phyloP scores from a whole-genome alignment of 768 basidiomycete species.

The Trametes gibbosa region DNA sequence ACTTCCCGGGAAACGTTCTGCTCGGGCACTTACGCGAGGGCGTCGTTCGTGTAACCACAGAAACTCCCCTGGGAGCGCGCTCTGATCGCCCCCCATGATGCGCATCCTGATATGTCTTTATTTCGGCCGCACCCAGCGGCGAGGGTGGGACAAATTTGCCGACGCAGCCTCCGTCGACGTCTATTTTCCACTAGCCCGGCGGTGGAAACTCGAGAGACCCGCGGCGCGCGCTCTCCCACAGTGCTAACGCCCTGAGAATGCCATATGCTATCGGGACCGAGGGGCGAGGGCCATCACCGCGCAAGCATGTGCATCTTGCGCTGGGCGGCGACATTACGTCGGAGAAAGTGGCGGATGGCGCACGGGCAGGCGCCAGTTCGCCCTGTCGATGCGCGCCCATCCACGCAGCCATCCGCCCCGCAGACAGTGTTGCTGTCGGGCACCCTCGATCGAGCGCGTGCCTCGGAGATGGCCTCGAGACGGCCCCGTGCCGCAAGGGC shows the following conservation, averaged over 20 bases:
- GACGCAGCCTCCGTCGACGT: slow-evolving; percentile 13
- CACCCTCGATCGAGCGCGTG: slow-evolving; percentile 10
- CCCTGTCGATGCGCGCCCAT: background rate
- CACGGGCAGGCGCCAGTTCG: background rate
- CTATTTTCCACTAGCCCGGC: slow-evolving; percentile 11
- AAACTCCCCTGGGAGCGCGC: slow-evolving; percentile 14
- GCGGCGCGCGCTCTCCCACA: slow-evolving; percentile 12
- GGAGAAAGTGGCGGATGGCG: background rate
- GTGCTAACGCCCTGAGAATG: slow-evolving; percentile 9
- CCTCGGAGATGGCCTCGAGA: slow-evolving; percentile 3
- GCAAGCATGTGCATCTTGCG: background rate
- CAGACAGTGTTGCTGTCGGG: background rate
- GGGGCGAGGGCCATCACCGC: slow-evolving; percentile 8
- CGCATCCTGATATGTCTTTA: slow-evolving; percentile 11
- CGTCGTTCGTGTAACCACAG: slow-evolving; percentile 19
- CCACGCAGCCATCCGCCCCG: background rate
- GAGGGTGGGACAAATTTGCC: slow-evolving; percentile 5
- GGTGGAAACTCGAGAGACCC: background rate
- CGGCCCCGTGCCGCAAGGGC: background rate
- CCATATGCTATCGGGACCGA: slow-evolving; percentile 16
- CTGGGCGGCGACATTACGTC: background rate
- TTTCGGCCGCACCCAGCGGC: background rate
- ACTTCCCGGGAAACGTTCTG: slow-evolving; percentile 11
- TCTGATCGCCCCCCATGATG: slow-evolving; percentile 10
- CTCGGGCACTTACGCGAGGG: slow-evolving; percentile 10